Evolutionary conservation across 176 grass and related monocot genomes (phyloP).

Genomic region (Poa annua): DNA sequence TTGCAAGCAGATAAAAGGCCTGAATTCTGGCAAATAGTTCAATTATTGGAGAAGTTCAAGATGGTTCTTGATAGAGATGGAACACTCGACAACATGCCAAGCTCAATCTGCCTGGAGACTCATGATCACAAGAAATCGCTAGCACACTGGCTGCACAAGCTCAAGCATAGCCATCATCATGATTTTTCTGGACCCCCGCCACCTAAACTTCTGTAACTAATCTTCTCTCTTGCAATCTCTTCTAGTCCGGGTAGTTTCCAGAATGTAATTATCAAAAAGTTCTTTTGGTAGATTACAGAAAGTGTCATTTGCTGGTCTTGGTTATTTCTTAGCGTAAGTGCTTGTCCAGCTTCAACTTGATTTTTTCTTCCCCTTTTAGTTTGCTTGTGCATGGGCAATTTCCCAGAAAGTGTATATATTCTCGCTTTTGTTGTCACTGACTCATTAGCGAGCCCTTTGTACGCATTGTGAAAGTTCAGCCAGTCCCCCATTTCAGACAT

Average conservation of each 20-base stretch:
- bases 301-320: background rate
- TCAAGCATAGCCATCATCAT: slow-evolving; percentile 58
- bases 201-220: slow-evolving; percentile 65
- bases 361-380: background rate
- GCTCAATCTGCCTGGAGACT: slow-evolving; percentile 50
- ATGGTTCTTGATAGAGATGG: slow-evolving; percentile 60
- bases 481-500: background rate
- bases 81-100: slow-evolving; percentile 63
- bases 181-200: slow-evolving; percentile 47
- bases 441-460: background rate
- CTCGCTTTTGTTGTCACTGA: background rate
- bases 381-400: background rate
- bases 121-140: slow-evolving; percentile 77
- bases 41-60: slow-evolving; percentile 84
- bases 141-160: slow-evolving; percentile 66
- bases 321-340: background rate
- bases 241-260: slow-evolving; percentile 36
- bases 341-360: background rate
- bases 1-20: slow-evolving; percentile 78
- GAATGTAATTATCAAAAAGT: slow-evolving; percentile 35
- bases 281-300: slow-evolving; percentile 15
- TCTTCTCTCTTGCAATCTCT: slow-evolving; percentile 21
- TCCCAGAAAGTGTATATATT: background rate
- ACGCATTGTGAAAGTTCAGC: background rate
- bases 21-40: slow-evolving; percentile 82